Evolutionary conservation across 495 filamentous ascomycete genomes (phyloP).

Genomic region (Podospora appendiculata): DNA sequence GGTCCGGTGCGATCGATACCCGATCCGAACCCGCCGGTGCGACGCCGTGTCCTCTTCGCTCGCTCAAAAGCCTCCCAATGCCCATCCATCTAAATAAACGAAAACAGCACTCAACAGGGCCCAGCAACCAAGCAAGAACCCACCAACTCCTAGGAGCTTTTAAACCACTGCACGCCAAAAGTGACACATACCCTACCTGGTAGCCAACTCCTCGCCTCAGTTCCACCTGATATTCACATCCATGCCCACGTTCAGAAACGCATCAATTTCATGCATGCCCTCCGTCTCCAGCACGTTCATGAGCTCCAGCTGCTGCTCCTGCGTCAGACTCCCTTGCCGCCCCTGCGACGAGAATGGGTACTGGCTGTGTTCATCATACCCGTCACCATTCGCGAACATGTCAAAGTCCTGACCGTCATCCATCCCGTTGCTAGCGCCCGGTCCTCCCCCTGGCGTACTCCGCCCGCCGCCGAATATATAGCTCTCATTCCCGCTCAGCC

Average conservation of each 20-base stretch:
- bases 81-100: no score
- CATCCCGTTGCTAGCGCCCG: neutral
- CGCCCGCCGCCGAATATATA: neutral
- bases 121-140: neutral
- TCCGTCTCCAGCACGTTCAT: conserved; percentile 59
- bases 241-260: conserved; percentile 44
- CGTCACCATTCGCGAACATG: conserved; percentile 22
- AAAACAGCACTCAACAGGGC: no score
- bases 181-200: neutral
- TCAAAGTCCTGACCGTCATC: conserved; percentile 15
- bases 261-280: conserved; percentile 55
- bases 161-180: no score
- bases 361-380: conserved; percentile 15
- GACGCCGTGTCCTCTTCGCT: no score
- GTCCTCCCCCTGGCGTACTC: neutral
- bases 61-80: no score
- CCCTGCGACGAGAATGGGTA: conserved; percentile 24
- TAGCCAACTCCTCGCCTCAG: no score
- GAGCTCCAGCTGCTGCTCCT: conserved; percentile 63
- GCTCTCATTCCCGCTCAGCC: conserved; percentile 5
- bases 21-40: neutral
- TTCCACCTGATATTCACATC: neutral
- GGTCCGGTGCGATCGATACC: neutral
- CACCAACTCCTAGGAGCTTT: no score
- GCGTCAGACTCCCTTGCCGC: conserved; percentile 57